phyloP scores from a whole-genome alignment of 2,329 filamentous ascomycete species.

The Aspergillus fumigatus region DNA sequence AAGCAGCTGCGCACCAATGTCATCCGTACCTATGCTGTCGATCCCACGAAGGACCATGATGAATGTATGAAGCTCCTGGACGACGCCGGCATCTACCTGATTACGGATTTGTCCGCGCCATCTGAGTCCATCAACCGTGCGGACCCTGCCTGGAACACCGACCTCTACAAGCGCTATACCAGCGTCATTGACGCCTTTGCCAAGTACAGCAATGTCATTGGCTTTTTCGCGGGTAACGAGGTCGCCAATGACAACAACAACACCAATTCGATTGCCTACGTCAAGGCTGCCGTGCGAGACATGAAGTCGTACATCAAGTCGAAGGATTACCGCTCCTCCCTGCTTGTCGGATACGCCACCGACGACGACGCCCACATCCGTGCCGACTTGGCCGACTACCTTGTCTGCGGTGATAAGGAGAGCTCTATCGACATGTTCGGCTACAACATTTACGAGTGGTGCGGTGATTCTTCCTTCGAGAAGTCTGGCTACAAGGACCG shows the following conservation, averaged over 20 bases:
- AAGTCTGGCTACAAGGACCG: conserved; percentile 76
- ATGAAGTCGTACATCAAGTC: conserved; percentile 88
- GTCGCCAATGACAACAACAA: conserved; percentile 87
- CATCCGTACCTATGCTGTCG: conserved; percentile 91
- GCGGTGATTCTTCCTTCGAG: conserved; percentile 73
- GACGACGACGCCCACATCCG: conserved; percentile 87
- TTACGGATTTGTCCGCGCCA: conserved; percentile 85
- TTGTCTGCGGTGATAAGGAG: conserved; percentile 73
- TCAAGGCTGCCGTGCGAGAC: conserved; percentile 96
- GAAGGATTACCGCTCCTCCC: conserved; percentile 63
- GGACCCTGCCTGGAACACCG: conserved; percentile 70
- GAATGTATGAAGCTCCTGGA: conserved; percentile 80
- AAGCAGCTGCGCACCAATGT: conserved; percentile 78
- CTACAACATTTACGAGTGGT: conserved; percentile 99
- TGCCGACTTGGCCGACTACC: conserved; percentile 79
- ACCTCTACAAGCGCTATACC: conserved; percentile 76
- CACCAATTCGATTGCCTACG: conserved; percentile 84
- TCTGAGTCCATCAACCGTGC: conserved; percentile 78
- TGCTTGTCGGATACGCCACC: conserved; percentile 93
- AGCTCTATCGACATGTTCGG: conserved; percentile 92
- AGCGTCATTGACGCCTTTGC: conserved; percentile 74
- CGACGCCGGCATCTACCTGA: conserved; percentile 87
- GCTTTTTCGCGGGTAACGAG: conserved; percentile 98
- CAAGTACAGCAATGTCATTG: conserved; percentile 84
- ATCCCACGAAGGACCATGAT: conserved; percentile 72